phyloP scores from a whole-genome alignment of 2,329 filamentous ascomycete genomes.

The Pezicula carpinea region DNA sequence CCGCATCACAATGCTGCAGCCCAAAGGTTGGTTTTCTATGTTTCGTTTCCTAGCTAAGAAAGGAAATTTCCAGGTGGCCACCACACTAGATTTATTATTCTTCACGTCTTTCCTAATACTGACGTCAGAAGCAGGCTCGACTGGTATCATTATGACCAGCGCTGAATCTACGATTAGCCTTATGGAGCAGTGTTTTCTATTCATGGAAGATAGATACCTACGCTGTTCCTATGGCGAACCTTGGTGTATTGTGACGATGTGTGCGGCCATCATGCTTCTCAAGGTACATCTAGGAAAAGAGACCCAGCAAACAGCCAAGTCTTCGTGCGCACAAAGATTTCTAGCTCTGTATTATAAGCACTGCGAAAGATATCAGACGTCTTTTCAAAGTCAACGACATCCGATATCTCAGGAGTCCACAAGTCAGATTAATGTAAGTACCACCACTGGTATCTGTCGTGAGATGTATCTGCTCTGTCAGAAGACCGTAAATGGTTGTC shows the following conservation, averaged over 20 bases:
- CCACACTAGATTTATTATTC: not conserved
- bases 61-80: not conserved
- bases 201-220: constrained; percentile 57
- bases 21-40: constrained; percentile 29
- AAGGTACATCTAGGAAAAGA: constrained; percentile 56
- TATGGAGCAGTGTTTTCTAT: constrained; percentile 55
- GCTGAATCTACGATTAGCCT: constrained; percentile 54
- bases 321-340: constrained; percentile 54
- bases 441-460: not conserved
- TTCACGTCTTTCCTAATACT: not conserved
- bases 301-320: constrained; percentile 52
- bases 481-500: not conserved
- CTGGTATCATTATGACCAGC: constrained; percentile 59
- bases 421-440: not conserved
- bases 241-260: constrained; percentile 62
- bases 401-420: not conserved
- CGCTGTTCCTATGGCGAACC: constrained; percentile 60
- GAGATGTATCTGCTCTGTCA: not conserved
- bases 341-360: constrained; percentile 43
- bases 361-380: not conserved
- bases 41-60: not conserved
- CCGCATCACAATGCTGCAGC: constrained; percentile 57
- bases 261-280: constrained; percentile 52
- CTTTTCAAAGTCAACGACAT: not conserved
- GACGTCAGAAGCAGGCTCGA: constrained; percentile 37